Evolutionary conservation across 805 yeast genomes (phyloP).

Genomic region (Pichia eremophila): DNA sequence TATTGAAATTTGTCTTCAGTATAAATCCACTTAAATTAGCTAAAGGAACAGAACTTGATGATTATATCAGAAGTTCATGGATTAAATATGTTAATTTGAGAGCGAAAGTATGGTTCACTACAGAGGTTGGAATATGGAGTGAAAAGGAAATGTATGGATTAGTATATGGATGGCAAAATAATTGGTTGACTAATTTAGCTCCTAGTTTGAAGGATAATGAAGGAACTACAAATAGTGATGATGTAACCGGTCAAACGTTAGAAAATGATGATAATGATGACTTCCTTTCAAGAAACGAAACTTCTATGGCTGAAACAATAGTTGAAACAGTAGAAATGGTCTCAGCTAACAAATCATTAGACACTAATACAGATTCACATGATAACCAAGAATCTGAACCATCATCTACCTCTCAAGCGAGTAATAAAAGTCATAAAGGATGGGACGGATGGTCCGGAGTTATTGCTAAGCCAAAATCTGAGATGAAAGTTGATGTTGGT

Average conservation of each 20-base stretch:
- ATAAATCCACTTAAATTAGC: constrained; percentile 3
- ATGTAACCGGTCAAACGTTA: too few relatives aligned
- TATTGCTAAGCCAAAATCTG: not conserved
- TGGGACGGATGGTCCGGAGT: constrained; percentile 8
- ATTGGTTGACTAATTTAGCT: constrained; percentile 15
- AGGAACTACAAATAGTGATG: too few relatives aligned
- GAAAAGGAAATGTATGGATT: constrained; percentile 22
- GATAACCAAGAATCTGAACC: not conserved
- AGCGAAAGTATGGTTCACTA: constrained; percentile 69
- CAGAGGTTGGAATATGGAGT: constrained; percentile 70
- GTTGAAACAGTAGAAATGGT: too few relatives aligned
- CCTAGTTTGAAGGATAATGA: not conserved
- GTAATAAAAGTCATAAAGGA: not conserved
- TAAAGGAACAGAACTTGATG: not conserved
- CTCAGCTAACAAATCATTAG: too few relatives aligned
- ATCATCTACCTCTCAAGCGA: not conserved
- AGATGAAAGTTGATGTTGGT: constrained; percentile 1
- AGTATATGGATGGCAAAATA: constrained; percentile 27
- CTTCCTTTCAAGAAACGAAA: too few relatives aligned
- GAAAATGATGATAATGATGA: too few relatives aligned
- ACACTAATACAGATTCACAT: too few relatives aligned
- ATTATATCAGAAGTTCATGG: constrained; percentile 39
- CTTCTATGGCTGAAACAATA: too few relatives aligned
- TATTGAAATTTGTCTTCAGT: constrained; percentile 51
- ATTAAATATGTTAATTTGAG: constrained; percentile 54